Conservation (phyloP, 2,329 filamentous ascomycete genomes). For the Colletotrichum incanum region DNA sequence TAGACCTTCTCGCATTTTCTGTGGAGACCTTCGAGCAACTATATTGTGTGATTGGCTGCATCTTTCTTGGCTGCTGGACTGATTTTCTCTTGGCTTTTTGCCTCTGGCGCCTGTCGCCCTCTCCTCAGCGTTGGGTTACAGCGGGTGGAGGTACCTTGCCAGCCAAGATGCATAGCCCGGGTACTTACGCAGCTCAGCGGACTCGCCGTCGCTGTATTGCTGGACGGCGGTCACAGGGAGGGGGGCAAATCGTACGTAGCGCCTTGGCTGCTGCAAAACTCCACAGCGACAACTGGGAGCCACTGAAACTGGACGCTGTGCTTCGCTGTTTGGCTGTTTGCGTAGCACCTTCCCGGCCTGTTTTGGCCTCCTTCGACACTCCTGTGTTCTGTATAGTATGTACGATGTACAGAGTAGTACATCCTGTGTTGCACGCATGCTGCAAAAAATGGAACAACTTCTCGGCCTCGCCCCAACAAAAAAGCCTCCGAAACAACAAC, state of each 20-base stretch:
- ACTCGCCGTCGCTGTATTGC: constrained; percentile 19
- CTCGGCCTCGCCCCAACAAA: constrained; percentile 31
- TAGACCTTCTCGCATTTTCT: constrained; percentile 4
- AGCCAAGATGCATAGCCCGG: constrained; percentile 36
- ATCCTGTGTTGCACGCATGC: background rate
- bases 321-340: constrained; percentile 33
- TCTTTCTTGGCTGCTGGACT: background rate
- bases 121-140: constrained; percentile 10
- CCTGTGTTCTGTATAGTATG: background rate
- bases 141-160: constrained; percentile 27
- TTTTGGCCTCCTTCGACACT: background rate
- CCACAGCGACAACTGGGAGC: constrained; percentile 27
- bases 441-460: constrained; percentile 19
- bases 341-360: constrained; percentile 17
- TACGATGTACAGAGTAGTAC: background rate
- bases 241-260: constrained; percentile 18
- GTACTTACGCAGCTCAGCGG: constrained; percentile 38
- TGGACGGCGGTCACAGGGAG: background rate
- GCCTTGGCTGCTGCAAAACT: constrained; percentile 34
- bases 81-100: constrained; percentile 20
- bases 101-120: background rate
- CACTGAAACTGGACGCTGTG: constrained; percentile 21
- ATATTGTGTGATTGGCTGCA: constrained; percentile 34
- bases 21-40: background rate
- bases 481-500: constrained; percentile 29